phyloP scores from a whole-genome alignment of 2,329 filamentous ascomycete genomes.

The Dactylellina cionopaga region DNA sequence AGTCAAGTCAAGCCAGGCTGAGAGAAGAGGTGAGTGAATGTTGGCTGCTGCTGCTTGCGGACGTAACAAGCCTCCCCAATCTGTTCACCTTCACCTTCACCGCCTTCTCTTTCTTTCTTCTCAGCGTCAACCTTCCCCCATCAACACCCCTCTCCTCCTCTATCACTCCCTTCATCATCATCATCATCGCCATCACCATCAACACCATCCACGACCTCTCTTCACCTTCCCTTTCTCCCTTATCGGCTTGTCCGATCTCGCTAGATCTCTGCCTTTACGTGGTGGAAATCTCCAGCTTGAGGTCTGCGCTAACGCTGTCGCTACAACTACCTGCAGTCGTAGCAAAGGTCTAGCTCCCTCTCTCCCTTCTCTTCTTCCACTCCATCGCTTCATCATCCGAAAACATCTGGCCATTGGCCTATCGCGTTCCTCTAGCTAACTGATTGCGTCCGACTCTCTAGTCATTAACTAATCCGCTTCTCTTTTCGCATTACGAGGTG shows the following conservation, averaged over 20 bases:
- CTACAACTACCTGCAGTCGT: slow-evolving; percentile 20
- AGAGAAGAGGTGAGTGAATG: too few relatives aligned
- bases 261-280: slow-evolving; percentile 30
- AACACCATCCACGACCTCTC: too few relatives aligned
- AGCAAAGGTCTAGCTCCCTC: slow-evolving; percentile 41
- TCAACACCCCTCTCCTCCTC: slow-evolving; percentile 12
- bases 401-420: slow-evolving; percentile 22
- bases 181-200: too few relatives aligned
- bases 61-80: background rate
- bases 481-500: slow-evolving; percentile 34
- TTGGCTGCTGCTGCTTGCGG: background rate
- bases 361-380: background rate
- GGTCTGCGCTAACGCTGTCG: slow-evolving; percentile 42
- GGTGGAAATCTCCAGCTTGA: slow-evolving; percentile 39
- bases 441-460: background rate
- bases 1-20: background rate
- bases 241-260: slow-evolving; percentile 19
- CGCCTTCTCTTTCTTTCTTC: background rate
- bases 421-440: slow-evolving; percentile 36
- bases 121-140: background rate
- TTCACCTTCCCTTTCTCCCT: background rate
- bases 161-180: slow-evolving; percentile 12
- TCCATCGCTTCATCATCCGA: slow-evolving; percentile 2
- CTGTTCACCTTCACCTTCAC: slow-evolving; percentile 4
- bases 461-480: slow-evolving; percentile 15